These are phyloP conservation scores for Gossypium bickii DNA, from an alignment of 345 rosid genomes.

Conservation along the genomic window DNA sequence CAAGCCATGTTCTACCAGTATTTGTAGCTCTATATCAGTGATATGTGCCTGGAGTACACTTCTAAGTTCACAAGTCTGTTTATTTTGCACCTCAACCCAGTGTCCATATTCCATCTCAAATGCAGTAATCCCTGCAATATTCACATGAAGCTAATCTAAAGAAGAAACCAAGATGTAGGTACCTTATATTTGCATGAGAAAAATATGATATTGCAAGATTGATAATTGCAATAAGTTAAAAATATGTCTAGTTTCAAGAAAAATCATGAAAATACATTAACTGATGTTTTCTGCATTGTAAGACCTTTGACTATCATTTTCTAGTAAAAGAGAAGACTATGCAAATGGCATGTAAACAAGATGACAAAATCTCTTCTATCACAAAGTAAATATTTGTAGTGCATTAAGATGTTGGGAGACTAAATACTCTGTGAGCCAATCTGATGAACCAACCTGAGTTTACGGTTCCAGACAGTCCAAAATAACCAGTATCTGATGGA, in stretches of 20 bases:
- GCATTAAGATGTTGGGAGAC: not conserved
- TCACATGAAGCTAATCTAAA: slow-evolving; percentile 1
- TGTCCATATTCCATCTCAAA: slow-evolving; percentile 81
- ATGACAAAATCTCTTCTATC: not conserved
- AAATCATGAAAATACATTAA: not conserved
- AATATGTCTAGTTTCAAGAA: no score
- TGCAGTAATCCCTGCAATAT: slow-evolving; percentile 49
- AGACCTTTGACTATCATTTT: no score
- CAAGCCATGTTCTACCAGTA: slow-evolving; percentile 62
- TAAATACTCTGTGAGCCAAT: not conserved
- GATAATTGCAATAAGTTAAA: no score
- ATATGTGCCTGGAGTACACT: slow-evolving; percentile 58
- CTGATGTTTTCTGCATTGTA: no score
- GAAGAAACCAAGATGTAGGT: not conserved
- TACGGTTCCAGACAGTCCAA: slow-evolving; percentile 45
- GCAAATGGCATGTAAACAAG: not conserved
- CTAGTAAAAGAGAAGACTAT: not conserved
- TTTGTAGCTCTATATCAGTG: slow-evolving; percentile 61
- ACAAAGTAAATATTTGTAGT: not conserved
- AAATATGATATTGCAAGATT: not conserved
- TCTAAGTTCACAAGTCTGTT: slow-evolving; percentile 51
- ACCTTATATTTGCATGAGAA: not conserved
- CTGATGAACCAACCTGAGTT: slow-evolving; percentile 45
- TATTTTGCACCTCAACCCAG: slow-evolving; percentile 78
- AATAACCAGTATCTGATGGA: slow-evolving; percentile 39